These are phyloP conservation scores for Artemisia annua DNA, from an alignment of 129 eudicot species.

Conservation along the genomic window DNA sequence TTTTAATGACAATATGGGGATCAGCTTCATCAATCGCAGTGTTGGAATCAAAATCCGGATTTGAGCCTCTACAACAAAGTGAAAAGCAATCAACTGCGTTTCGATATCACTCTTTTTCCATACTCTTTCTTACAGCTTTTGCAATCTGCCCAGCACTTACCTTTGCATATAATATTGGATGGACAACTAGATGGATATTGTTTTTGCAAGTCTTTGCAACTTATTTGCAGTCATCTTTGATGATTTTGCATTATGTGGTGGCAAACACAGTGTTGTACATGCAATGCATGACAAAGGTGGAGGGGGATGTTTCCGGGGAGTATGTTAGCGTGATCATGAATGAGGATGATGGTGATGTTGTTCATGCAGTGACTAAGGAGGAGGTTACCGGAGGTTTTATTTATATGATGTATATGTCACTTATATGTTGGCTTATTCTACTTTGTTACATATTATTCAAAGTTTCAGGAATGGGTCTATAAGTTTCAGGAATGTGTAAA, in stretches of 20 bases:
- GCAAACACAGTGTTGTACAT: constrained; percentile 60
- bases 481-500: no score
- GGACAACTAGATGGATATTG: constrained; percentile 14
- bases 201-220: constrained; percentile 33
- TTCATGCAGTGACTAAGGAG: constrained; percentile 21
- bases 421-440: not conserved
- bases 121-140: not conserved
- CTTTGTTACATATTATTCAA: no score
- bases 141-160: not conserved
- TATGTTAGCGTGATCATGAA: constrained; percentile 55
- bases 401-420: not conserved
- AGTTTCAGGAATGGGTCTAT: no score
- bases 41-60: constrained; percentile 28
- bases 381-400: constrained; percentile 16
- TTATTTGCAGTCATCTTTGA: constrained; percentile 19
- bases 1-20: constrained; percentile 14
- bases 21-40: constrained; percentile 10
- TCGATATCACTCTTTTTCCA: not conserved
- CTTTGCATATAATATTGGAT: not conserved
- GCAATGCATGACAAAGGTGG: constrained; percentile 51
- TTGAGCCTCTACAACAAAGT: constrained; percentile 22
- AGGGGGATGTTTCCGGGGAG: constrained; percentile 54
- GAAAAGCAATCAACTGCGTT: constrained; percentile 16
- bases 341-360: constrained; percentile 52
- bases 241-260: constrained; percentile 33